A percentile compares a stretch with the other conserved stretches of the same genome.
Evolutionary conservation across 805 yeast genomes (phyloP).

Genomic region (Candida koratica): DNA sequence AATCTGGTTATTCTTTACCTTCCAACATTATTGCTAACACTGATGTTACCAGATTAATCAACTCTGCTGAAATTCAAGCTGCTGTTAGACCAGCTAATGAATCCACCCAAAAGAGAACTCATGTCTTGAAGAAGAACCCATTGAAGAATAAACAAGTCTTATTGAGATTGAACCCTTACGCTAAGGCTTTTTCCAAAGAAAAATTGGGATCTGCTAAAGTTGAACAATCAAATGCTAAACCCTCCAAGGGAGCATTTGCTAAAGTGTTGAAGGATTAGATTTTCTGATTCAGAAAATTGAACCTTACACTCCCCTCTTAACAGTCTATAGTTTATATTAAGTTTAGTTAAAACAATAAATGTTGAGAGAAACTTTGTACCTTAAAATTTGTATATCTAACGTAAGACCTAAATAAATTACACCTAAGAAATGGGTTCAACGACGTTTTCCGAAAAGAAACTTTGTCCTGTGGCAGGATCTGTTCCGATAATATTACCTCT

Average conservation of each 20-base stretch:
- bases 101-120: conserved; percentile 86
- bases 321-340: conserved; percentile 11
- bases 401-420: conserved; percentile 5
- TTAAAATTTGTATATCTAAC: conserved; percentile 1
- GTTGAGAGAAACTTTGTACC: neutral
- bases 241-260: conserved; percentile 69
- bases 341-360: conserved; percentile 7
- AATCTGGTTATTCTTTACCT: conserved; percentile 91
- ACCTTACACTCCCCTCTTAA: neutral
- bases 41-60: conserved; percentile 94
- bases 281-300: neutral
- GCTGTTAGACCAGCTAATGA: conserved; percentile 96
- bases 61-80: conserved; percentile 98
- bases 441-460: conserved; percentile 44
- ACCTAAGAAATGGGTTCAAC: conserved; percentile 23
- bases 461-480: conserved; percentile 27
- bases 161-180: conserved; percentile 99
- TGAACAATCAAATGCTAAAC: conserved; percentile 56
- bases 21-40: conserved; percentile 90
- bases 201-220: conserved; percentile 83
- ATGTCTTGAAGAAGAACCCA: conserved; percentile 97
- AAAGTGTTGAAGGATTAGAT: conserved; percentile 55
- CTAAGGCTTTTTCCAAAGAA: conserved; percentile 92
- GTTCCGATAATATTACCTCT: conserved; percentile 50
- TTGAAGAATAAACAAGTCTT: conserved; percentile 96